Evolutionary conservation across 2,329 filamentous ascomycete genomes (phyloP).

Genomic region (Geosmithia flava): DNA sequence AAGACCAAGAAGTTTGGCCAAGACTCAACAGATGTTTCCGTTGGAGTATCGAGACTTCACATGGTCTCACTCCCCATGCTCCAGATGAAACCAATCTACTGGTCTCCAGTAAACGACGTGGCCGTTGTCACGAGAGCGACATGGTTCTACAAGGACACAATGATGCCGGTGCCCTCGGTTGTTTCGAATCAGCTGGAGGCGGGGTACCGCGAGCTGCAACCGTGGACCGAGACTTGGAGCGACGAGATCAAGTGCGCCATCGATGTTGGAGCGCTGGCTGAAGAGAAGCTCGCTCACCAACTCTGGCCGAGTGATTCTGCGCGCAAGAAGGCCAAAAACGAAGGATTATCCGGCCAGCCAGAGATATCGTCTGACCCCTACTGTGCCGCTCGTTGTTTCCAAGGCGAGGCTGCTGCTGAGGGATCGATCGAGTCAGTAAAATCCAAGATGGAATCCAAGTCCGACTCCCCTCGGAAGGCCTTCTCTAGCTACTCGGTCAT

Average conservation of each 20-base stretch:
- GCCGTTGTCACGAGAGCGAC: constrained; percentile 74
- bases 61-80: constrained; percentile 72
- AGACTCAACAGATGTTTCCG: constrained; percentile 51
- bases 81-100: constrained; percentile 94
- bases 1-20: constrained; percentile 8
- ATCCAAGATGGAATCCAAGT: constrained; percentile 17
- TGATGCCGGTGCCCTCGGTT: constrained; percentile 74
- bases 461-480: constrained; percentile 33
- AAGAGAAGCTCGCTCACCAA: constrained; percentile 78
- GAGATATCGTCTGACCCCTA: constrained; percentile 40
- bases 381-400: constrained; percentile 47
- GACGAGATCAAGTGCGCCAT: constrained; percentile 86
- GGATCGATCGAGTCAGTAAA: constrained; percentile 27
- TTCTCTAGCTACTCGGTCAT: constrained; percentile 74
- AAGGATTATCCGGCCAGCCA: constrained; percentile 16
- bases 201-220: constrained; percentile 76
- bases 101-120: constrained; percentile 86
- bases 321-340: constrained; percentile 4
- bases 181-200: constrained; percentile 87
- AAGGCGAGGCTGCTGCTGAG: constrained; percentile 45
- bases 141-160: constrained; percentile 94
- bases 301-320: constrained; percentile 55
- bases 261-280: constrained; percentile 77
- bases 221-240: constrained; percentile 85
- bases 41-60: constrained; percentile 83